Base-by-base conservation (phyloP, 345 rosid genomes). In the Rhizophora apiculata region DNA sequence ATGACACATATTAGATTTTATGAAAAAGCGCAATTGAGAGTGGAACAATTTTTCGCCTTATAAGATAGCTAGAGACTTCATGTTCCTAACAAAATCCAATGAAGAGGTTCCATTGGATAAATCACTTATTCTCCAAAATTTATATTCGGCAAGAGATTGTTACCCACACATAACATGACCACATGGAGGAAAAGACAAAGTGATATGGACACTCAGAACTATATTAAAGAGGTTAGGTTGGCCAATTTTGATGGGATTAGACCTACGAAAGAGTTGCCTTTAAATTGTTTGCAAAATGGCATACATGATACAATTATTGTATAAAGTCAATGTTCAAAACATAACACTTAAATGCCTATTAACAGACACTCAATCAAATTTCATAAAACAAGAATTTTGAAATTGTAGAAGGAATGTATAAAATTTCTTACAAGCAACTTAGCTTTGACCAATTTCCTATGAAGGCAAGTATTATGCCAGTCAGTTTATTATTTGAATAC, bases 401-500 rank as follows among this genome's bases (percentile, higher is more conserved):
- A 32, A 63, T 18, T 48, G 34, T 59, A 51, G 62, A 51, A 34
- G 30, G 48, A 20, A 54, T 29, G 20, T 24, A 34, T 31, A 8
- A 64, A 57, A 61, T 27, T 21, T 27, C 89, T 80, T 62, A 91
- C 96, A 91, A 65, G 10, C 55, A 7, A 32, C 8, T 22, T 68
- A 91, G 85, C 48, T 73, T 87, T 63, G 86, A 70, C 91, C 87
- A 89, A 63, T 78, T 85, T 57, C 93, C 97, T 37, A 85, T 82
- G 56, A 91, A 86, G 63, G 77, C 87, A 2, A 96, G 97, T 71
- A 92, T 79, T 39, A 13, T 78, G 66, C 97, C 96, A 3, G 85
- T 84, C 67, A 88, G 80, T 65, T 78, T 75, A 73, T 62, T 79
- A 76, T 88, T 90, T 18, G 83, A 78, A 63, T 83, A 87, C 92